These are phyloP conservation scores for Marvania coccoides DNA, from an alignment of 139 green algal species.

Conservation along the genomic window DNA sequence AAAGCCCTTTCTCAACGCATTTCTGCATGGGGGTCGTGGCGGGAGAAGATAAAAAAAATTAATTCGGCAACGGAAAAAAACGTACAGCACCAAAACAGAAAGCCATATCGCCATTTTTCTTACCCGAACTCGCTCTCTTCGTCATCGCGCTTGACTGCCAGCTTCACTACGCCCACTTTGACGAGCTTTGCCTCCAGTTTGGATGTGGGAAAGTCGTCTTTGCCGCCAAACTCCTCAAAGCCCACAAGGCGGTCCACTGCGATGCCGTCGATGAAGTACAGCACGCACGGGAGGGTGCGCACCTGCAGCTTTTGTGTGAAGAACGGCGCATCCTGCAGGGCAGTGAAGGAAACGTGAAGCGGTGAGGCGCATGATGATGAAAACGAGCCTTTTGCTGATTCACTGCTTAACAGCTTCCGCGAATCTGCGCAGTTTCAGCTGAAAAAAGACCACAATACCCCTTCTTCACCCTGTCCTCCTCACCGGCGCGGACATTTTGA, in stretches of 20 bases:
- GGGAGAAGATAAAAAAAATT: no score
- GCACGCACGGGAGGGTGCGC: slow-evolving; percentile 76
- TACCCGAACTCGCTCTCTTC: no score
- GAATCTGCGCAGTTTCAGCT: no score
- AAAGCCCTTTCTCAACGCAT: no score
- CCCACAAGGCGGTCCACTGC: slow-evolving; percentile 70
- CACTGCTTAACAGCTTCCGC: no score
- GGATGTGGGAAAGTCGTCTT: slow-evolving; percentile 44
- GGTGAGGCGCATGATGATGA: background rate
- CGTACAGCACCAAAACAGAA: no score
- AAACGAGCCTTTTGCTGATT: no score
- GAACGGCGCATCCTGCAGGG: slow-evolving; percentile 76
- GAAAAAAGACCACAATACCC: no score
- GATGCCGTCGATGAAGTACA: slow-evolving; percentile 74
- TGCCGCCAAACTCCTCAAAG: slow-evolving; percentile 80
- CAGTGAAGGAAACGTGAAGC: background rate
- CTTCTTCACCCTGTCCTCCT: no score
- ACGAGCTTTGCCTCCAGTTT: slow-evolving; percentile 23
- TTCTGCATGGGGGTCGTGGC: no score
- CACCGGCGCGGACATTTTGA: slow-evolving; percentile 80
- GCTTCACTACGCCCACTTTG: slow-evolving; percentile 14
- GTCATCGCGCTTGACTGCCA: background rate
- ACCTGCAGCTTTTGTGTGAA: slow-evolving; percentile 92
- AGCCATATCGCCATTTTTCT: no score
- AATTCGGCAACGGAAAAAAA: no score